Evolutionary conservation across 805 yeast genomes (phyloP).

Genomic region (Candida wancherniae): DNA sequence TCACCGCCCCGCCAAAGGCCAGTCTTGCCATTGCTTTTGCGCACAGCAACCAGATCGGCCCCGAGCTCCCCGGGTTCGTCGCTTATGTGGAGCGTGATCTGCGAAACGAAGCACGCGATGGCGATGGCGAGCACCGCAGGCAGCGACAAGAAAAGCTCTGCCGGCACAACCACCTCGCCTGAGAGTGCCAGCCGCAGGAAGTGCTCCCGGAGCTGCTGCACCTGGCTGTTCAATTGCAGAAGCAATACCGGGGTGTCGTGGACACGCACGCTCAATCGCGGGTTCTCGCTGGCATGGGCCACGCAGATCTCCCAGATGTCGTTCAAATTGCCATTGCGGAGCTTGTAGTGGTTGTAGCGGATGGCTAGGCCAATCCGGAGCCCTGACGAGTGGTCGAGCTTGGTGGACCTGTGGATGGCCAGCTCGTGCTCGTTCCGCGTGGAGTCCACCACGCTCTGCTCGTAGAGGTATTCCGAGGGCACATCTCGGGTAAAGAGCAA

Average conservation of each 20-base stretch:
- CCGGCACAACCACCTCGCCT: conserved; percentile 23
- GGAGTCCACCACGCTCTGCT: conserved; percentile 63
- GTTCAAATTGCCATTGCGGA: conserved; percentile 69
- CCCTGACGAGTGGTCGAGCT: conserved; percentile 67
- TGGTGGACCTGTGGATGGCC: conserved; percentile 70
- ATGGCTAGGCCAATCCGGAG: conserved; percentile 66
- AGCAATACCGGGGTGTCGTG: conserved; percentile 17
- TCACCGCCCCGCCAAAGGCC: neutral
- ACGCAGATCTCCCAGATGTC: conserved; percentile 65
- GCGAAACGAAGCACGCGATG: conserved; percentile 43
- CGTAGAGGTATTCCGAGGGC: conserved; percentile 49
- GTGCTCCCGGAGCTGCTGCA: conserved; percentile 17
- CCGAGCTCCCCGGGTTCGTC: conserved; percentile 14
- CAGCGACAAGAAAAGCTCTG: conserved; percentile 19
- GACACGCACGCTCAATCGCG: conserved; percentile 16
- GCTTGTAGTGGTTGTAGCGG: conserved; percentile 52
- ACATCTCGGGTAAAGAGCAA: conserved; percentile 47
- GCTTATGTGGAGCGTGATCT: conserved; percentile 38
- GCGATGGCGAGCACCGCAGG: conserved; percentile 34
- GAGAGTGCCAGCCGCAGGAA: conserved; percentile 10
- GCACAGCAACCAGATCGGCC: too few relatives aligned
- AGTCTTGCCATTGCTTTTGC: too few relatives aligned
- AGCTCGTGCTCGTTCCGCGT: conserved; percentile 67
- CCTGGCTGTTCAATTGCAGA: conserved; percentile 25
- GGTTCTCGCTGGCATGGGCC: conserved; percentile 20